A percentile compares a stretch with the other conserved stretches of the same genome.
Evolutionary conservation across 192 early-diverging fungal genomes (phyloP).

Genomic region (Coemansia sp.): DNA sequence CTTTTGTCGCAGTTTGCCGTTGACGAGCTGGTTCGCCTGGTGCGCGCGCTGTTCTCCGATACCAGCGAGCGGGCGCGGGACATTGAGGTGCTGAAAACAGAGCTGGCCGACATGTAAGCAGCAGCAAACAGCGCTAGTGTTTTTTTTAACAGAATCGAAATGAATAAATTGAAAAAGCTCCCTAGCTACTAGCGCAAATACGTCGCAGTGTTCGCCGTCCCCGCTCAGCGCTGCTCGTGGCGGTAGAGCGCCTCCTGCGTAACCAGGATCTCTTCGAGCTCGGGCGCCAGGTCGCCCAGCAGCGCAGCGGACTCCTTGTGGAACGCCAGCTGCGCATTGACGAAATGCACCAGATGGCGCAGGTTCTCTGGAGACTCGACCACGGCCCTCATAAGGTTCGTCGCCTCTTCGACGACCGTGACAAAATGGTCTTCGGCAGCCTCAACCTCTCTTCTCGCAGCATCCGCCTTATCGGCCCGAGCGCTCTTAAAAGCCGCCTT

Average conservation of each 20-base stretch:
- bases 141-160: no score
- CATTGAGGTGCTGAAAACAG: constrained; percentile 21
- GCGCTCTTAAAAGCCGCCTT: constrained; percentile 76
- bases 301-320: constrained; percentile 77
- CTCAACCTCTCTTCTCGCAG: constrained; percentile 78
- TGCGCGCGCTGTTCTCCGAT: constrained; percentile 36
- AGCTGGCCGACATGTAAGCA: no score
- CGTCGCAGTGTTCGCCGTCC: no score
- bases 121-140: no score
- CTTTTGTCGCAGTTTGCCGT: constrained; percentile 25
- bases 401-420: constrained; percentile 91
- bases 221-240: constrained; percentile 36
- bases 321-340: constrained; percentile 80
- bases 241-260: constrained; percentile 90
- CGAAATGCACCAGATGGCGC: constrained; percentile 78
- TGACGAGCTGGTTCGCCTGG: constrained; percentile 27
- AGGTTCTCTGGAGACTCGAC: constrained; percentile 84
- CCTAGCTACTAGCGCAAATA: no score
- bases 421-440: constrained; percentile 94
- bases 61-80: constrained; percentile 31
- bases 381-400: constrained; percentile 88
- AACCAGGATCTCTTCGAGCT: constrained; percentile 93
- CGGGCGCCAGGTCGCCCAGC: constrained; percentile 74
- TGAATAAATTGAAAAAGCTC: neutral
- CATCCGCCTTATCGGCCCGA: constrained; percentile 68